A percentile compares a stretch with the other conserved stretches of the same genome.
These are phyloP conservation scores for Fistulinella prunicolor DNA, from an alignment of 768 basidiomycete genomes.

Conservation along the genomic window DNA sequence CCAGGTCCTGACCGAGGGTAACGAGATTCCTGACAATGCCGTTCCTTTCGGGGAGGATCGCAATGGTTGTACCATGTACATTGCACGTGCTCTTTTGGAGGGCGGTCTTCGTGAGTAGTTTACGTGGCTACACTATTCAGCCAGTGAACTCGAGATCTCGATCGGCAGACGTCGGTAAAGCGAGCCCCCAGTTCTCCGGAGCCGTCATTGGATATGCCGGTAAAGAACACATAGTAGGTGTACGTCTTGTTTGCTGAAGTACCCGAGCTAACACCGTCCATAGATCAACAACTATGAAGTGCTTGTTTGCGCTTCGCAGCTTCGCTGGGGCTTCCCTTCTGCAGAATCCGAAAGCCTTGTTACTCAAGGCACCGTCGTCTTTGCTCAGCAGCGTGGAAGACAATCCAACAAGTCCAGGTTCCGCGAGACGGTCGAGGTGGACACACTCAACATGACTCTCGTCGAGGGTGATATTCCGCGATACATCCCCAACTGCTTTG, in stretches of 20 bases:
- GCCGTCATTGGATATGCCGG: conserved; percentile 34
- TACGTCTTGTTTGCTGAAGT: background rate
- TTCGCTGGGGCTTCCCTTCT: conserved; percentile 30
- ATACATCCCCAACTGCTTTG: conserved; percentile 15
- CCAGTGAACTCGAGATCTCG: background rate
- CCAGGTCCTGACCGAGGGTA: conserved; percentile 32
- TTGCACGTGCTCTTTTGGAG: conserved; percentile 33
- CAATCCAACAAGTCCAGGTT: background rate
- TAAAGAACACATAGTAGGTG: conserved; percentile 33
- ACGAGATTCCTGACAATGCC: conserved; percentile 33
- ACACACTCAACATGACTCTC: conserved; percentile 26
- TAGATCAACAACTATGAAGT: conserved; percentile 35
- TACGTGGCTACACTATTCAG: background rate
- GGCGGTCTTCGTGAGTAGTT: conserved; percentile 28
- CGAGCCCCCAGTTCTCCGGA: conserved; percentile 29
- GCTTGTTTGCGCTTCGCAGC: conserved; percentile 35
- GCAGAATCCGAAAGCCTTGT: conserved; percentile 10
- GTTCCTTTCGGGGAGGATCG: conserved; percentile 33
- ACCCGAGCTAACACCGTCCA: background rate
- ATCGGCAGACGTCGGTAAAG: conserved; percentile 34
- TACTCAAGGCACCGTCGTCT: conserved; percentile 29
- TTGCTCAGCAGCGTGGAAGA: conserved; percentile 23
- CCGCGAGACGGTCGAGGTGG: conserved; percentile 10
- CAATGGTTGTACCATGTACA: conserved; percentile 25
- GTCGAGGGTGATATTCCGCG: conserved; percentile 29